Base-by-base conservation (phyloP, 352 stramenopile species). In the Globisporangium perplexum region DNA sequence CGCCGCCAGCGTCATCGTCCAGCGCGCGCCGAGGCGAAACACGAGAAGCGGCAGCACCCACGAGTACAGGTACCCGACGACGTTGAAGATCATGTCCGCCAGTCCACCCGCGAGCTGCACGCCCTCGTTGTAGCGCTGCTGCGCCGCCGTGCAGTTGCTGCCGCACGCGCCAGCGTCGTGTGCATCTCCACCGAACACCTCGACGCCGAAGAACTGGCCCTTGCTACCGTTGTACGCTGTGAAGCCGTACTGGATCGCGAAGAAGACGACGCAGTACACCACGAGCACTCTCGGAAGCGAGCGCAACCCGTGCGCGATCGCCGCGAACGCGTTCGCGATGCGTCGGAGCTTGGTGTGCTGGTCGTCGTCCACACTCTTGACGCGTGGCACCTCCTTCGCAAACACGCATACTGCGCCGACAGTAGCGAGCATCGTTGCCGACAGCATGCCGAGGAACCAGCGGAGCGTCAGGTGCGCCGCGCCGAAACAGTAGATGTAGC, bases 391-490 rank as follows among this genome's bases (percentile, higher is more conserved):
- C 24, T 90, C 81, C 36, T 69, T 76, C 22, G 74, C 74, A 31
- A 86, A 84, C 14, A 68, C 22, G 38, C 78, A 92, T 14, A 89
- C 74, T 22, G 56, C 52, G 11, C 71, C 62, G 1, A 85, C 72
- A 1, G 69, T 86, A 49, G 62, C 56, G 15, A 86, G 23, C 73
- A 93, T 88, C 5, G 77, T 77, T 17, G 72, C 55, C 4, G 73
- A 88, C 20, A 93, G 67, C 75, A 90, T 88, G 14, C 65, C 68
- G 17, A 90, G 68, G 55, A 90, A 89, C 62, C 68, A 85, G 28
- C 62, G 72, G 26, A 90, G 59, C 35, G 74, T 85, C 15, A 87
- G 38, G 52, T 90, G 74, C 0, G 79, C 79, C 12, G 79, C 72
- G 33, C 82, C 79, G 33, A 89, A 89, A 35, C 72, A 52, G 53